Conservation (phyloP, 2,329 filamentous ascomycete species). For the Grosmannia serpens region DNA sequence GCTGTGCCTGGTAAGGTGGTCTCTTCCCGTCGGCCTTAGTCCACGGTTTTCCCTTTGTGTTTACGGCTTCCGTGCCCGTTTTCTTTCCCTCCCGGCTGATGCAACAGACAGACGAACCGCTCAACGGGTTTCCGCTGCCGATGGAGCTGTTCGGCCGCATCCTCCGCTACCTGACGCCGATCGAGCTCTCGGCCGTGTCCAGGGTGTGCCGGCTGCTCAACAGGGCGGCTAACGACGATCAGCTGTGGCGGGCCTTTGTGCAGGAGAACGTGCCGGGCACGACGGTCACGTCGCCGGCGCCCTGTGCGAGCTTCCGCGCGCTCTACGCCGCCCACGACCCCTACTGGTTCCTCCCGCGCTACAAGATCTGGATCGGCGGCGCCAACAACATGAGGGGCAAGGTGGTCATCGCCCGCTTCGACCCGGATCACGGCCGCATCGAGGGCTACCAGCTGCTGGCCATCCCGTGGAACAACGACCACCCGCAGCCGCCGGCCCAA, state of each 20-base stretch:
- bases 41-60: no score
- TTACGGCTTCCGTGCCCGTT: no score
- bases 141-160: conserved; percentile 66
- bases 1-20: no score
- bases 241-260: conserved; percentile 61
- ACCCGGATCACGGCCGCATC: conserved; percentile 61
- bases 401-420: conserved; percentile 65
- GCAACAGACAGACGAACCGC: background rate
- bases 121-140: conserved; percentile 38
- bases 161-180: conserved; percentile 50
- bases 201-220: conserved; percentile 51
- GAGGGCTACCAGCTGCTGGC: conserved; percentile 63
- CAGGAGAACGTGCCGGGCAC: conserved; percentile 53
- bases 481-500: background rate
- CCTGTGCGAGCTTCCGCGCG: conserved; percentile 53
- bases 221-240: conserved; percentile 50
- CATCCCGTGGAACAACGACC: background rate
- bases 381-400: conserved; percentile 60
- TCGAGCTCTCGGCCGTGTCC: conserved; percentile 50
- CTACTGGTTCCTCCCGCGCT: conserved; percentile 70
- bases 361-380: conserved; percentile 82
- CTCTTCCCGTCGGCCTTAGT: no score
- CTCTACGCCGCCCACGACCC: conserved; percentile 66
- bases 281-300: conserved; percentile 40
- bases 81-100: no score